phyloP scores from a whole-genome alignment of 225 moss, liverwort and hornwort genomes.

The Takakia lepidozioides region DNA sequence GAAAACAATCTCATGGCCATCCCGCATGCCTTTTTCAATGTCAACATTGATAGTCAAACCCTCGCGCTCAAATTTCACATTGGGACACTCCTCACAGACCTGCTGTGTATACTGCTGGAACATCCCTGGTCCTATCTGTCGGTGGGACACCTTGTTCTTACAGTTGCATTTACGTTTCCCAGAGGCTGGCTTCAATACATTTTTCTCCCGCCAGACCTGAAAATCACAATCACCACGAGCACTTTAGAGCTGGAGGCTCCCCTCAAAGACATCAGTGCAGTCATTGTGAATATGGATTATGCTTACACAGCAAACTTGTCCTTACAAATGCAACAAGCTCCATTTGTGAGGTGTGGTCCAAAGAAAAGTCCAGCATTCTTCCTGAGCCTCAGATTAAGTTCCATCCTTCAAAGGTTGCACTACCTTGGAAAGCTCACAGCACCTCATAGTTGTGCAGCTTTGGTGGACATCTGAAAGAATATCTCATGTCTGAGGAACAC shows the following conservation, averaged over 20 bases:
- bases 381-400: no score
- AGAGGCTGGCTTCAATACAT: conserved; percentile 74
- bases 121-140: conserved; percentile 92
- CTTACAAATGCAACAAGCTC: no score
- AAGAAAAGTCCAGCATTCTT: no score
- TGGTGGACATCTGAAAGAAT: no score
- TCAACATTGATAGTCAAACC: conserved; percentile 62
- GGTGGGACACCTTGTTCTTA: conserved; percentile 80
- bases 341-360: no score
- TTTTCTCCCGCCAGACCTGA: conserved; percentile 94
- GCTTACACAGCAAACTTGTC: no score
- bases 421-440: not conserved
- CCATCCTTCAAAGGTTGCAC: no score
- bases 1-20: conserved; percentile 88
- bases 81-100: conserved; percentile 92
- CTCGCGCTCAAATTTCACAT: conserved; percentile 93
- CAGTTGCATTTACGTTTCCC: conserved; percentile 96
- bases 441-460: no score
- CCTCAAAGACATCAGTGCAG: no score
- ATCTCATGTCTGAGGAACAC: no score
- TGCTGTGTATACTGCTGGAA: conserved; percentile 97
- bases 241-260: no score
- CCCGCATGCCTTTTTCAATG: conserved; percentile 81
- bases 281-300: no score
- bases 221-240: not conserved